These are phyloP conservation scores for Flaveria linearis DNA, from an alignment of 129 eudicot species.

Conservation along the genomic window DNA sequence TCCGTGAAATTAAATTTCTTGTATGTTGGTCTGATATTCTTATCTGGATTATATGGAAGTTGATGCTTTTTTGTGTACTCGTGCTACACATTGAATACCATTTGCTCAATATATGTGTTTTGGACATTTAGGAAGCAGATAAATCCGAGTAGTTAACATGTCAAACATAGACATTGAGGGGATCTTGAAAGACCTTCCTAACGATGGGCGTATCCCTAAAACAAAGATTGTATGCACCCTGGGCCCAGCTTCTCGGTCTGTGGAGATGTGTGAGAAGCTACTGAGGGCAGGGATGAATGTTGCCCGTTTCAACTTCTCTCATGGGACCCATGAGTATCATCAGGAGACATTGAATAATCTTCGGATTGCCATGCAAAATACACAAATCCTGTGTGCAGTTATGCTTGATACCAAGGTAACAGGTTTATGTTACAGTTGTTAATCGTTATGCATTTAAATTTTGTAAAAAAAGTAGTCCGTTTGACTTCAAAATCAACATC, in stretches of 20 bases:
- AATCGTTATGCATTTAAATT: not conserved
- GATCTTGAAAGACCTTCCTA: conserved; percentile 69
- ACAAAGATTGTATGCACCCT: conserved; percentile 91
- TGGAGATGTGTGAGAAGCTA: conserved; percentile 79
- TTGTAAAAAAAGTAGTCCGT: not conserved
- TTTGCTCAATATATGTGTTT: conserved; percentile 20
- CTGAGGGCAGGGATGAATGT: conserved; percentile 90
- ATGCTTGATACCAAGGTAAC: conserved; percentile 83
- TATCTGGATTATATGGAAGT: not conserved
- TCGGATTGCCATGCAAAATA: conserved; percentile 70
- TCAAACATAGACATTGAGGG: conserved; percentile 89
- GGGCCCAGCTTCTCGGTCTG: conserved; percentile 86
- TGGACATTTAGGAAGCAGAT: conserved; percentile 18
- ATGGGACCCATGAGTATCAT: conserved; percentile 88
- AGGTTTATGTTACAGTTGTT: not conserved
- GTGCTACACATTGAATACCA: not conserved
- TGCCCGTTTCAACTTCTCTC: conserved; percentile 86
- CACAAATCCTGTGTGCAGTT: conserved; percentile 73
- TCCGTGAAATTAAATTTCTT: conserved; percentile 4
- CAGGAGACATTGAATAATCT: conserved; percentile 85
- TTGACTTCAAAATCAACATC: not conserved
- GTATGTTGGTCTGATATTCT: not conserved
- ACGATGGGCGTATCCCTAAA: conserved; percentile 65
- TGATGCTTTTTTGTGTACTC: too few species aligned
- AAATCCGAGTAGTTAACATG: conserved; percentile 40